Base-by-base conservation (phyloP, 345 rosid genomes). In the Brassica cretica region DNA sequence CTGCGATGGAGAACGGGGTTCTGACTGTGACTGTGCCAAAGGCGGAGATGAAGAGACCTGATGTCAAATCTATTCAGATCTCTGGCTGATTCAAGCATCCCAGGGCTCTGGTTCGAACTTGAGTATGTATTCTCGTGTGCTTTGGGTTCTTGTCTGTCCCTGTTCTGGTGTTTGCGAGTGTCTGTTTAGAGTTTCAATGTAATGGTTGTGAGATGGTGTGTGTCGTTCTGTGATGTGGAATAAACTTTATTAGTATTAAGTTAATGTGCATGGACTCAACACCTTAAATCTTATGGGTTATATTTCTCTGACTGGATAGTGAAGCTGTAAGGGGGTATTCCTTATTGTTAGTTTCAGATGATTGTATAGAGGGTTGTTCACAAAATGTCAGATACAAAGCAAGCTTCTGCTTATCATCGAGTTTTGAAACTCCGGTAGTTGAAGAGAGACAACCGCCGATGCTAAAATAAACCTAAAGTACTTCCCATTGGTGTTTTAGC, bases 1-100 rank as follows among this genome's bases (percentile, higher is more conserved):
- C 91, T 0, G 79, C 75, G 18, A 85, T 85, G 88, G 89, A 88
- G 82, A 85, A 82, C 2, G 90, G 92, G 2, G 86, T 86, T 18
- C 74, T 88, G 61, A 82, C 84, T 30, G 84, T 88, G 3, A 71
- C 84, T 0, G 88, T 86, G 32, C 88, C 92, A 0, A 85, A 84
- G 68, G 75, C 56, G 49, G 81, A 83, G 80, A 77, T 8, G 0
- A 77, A 82, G 79, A 82, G 77, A 10, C 5, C 80, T 65, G 80
- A 76, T 15, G 85, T 82, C 2, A 90, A 80, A 68, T 68, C 88
- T 35, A 80, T 88, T 16, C 86, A 90, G n/a, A 86, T 90, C 58
- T 71, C 87, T 0, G 87, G 88, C 21, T 83, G 56, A 78, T 29
- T 5, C 0, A n/a, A 12, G 25, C 9, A 3, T 10, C 8, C 11